These are phyloP conservation scores for Shiraia sp. DNA, from an alignment of 2,329 filamentous ascomycete genomes.

Conservation along the genomic window DNA sequence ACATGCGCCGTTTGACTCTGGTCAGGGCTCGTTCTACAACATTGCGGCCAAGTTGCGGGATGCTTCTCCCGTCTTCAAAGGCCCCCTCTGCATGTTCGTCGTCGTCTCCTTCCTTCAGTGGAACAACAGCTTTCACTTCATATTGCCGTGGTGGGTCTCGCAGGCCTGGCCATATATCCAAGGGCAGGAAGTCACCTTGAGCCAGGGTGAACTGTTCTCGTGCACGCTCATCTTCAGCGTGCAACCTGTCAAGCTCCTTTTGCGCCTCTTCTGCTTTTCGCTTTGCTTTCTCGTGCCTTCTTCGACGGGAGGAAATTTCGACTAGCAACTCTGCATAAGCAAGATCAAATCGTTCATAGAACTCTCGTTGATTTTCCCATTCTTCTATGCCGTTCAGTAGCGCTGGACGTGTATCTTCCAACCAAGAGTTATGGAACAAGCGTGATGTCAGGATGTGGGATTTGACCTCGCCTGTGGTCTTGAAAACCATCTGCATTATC, in stretches of 20 bases:
- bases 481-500: conserved; percentile 69
- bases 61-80: conserved; percentile 29
- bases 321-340: conserved; percentile 85
- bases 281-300: conserved; percentile 73
- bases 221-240: conserved; percentile 70
- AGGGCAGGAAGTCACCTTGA: conserved; percentile 83
- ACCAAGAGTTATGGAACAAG: conserved; percentile 69
- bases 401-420: conserved; percentile 68
- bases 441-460: conserved; percentile 67
- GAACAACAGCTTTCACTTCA: conserved; percentile 32
- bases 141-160: conserved; percentile 41
- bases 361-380: conserved; percentile 74
- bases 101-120: conserved; percentile 18
- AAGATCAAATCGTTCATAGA: conserved; percentile 84
- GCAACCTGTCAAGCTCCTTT: conserved; percentile 74
- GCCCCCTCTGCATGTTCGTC: conserved; percentile 12
- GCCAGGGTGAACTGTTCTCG: conserved; percentile 79
- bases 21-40: conserved; percentile 42
- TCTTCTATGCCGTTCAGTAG: conserved; percentile 72
- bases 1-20: conserved; percentile 43
- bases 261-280: conserved; percentile 77
- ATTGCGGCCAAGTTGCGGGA: conserved; percentile 39
- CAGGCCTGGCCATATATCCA: conserved; percentile 78
- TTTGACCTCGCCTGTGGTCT: conserved; percentile 67
- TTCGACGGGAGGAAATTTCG: conserved; percentile 76